Conservation (phyloP, 306 rosid species). For the Pachyrhizus erosus region DNA sequence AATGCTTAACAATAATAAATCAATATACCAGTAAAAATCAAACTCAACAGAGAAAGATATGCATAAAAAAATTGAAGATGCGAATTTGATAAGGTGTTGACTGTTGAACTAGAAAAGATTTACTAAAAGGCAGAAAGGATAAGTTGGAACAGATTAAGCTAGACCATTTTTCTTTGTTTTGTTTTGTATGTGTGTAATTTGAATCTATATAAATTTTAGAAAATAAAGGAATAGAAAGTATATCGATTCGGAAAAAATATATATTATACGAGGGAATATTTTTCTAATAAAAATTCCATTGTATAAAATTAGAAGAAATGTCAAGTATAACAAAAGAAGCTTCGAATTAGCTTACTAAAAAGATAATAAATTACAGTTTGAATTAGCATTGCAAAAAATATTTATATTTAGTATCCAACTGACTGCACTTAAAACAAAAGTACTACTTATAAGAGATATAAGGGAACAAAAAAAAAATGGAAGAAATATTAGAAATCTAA, state of each 20-base stretch:
- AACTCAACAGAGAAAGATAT: not conserved
- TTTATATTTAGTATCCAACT: not conserved
- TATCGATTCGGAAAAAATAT: not conserved
- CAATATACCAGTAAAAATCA: not conserved
- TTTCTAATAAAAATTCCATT: not conserved
- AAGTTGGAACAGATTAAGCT: not conserved
- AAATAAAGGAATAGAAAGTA: not conserved
- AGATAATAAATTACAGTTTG: not conserved
- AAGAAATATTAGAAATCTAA: not conserved
- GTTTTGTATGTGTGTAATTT: not conserved
- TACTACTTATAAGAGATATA: not conserved
- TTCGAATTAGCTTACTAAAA: not conserved
- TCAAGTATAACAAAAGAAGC: not conserved
- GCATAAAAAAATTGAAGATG: not conserved
- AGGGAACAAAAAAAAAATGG: not conserved
- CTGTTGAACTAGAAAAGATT: not conserved
- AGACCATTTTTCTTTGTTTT: not conserved
- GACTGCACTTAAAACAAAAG: not conserved
- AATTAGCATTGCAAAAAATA: not conserved
- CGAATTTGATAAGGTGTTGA: slow-evolving; percentile 10
- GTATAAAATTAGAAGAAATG: not conserved
- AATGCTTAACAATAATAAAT: not conserved
- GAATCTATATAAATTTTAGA: not conserved
- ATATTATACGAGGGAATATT: not conserved
- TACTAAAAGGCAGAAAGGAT: not conserved